Conservation (phyloP, 1,139 yeast genomes). For the Sugiyamaella sp. region DNA sequence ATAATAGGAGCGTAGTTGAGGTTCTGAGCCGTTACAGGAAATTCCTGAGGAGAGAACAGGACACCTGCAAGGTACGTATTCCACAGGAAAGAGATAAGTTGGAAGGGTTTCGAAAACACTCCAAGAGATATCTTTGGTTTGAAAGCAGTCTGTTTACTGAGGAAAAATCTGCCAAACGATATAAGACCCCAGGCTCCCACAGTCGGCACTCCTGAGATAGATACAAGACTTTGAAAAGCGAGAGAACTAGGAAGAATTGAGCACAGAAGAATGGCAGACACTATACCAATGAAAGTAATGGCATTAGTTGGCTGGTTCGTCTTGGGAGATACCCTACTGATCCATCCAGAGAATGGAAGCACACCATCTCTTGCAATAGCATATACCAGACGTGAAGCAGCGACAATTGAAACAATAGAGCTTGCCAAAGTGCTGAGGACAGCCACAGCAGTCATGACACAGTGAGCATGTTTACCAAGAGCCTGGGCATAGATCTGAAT, state of each 20-base stretch:
- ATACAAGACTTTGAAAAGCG: constrained; percentile 37
- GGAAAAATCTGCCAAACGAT: constrained; percentile 35
- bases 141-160: constrained; percentile 27
- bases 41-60: constrained; percentile 66
- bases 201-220: constrained; percentile 37
- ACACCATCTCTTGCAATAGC: constrained; percentile 39
- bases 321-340: constrained; percentile 29
- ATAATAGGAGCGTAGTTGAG: constrained; percentile 78
- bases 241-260: constrained; percentile 35
- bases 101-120: constrained; percentile 31
- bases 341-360: constrained; percentile 38
- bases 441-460: constrained; percentile 32
- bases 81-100: constrained; percentile 55
- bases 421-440: constrained; percentile 31
- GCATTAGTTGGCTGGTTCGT: constrained; percentile 36
- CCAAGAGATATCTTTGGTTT: constrained; percentile 34
- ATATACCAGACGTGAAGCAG: constrained; percentile 37
- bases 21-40: constrained; percentile 63
- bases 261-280: constrained; percentile 33
- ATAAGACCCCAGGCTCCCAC: constrained; percentile 35
- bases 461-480: constrained; percentile 35
- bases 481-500: constrained; percentile 35
- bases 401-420: constrained; percentile 33
- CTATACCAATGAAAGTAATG: constrained; percentile 33
- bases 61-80: constrained; percentile 61